Evolutionary conservation across 2,329 filamentous ascomycete genomes (phyloP), one percentile per base, ranked within the genome.

Genomic region (Alternaria conjuncta): DNA sequence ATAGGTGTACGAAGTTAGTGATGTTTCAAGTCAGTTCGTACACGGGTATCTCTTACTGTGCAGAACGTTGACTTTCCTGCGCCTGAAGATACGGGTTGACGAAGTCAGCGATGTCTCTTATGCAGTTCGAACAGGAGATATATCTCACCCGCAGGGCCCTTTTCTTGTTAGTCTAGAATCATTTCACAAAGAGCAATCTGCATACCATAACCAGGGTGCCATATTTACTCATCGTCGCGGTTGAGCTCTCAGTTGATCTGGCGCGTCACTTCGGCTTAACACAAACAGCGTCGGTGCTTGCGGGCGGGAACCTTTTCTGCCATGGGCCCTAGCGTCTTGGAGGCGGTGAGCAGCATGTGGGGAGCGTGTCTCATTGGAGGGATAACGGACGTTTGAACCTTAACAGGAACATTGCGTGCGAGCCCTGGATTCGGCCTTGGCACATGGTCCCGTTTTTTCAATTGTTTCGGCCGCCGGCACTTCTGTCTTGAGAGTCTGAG

Each of bases 201-300:
- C 69, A 21, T 68, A 76, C 94, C 91, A 98, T 97, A 65, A 98
- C 90, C 82, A 98, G 90, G 69, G 93, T 90, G 57, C 96, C 96
- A 79, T 94, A 98, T 82, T 97, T 97, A 82, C 92, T 95, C 93
- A 96, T 97, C 69, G 63, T 84, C 63, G 69, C 64, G 51, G 71
- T 56, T 25, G 53, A 13, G 44, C 54, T 23, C 41, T 53, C 7
- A 26, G 57, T 32, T 45, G 50, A 51, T 44, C 41, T 28, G 43
- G 57, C 59, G 60, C 57, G 63, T 58, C 65, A 58, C 8, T 53
- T 51, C 53, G 41, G 51, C 57, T 23, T 18, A n/a, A 43, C 44
- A 45, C 15, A 55, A 56, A 9, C 8, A 26, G 8, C 25, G 25
- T 26, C 26, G 26, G 26, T 28, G 26, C 26, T 28, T 28, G 26